Conservation (phyloP, 179 eudicot genomes). For the Camellia oleifera region DNA sequence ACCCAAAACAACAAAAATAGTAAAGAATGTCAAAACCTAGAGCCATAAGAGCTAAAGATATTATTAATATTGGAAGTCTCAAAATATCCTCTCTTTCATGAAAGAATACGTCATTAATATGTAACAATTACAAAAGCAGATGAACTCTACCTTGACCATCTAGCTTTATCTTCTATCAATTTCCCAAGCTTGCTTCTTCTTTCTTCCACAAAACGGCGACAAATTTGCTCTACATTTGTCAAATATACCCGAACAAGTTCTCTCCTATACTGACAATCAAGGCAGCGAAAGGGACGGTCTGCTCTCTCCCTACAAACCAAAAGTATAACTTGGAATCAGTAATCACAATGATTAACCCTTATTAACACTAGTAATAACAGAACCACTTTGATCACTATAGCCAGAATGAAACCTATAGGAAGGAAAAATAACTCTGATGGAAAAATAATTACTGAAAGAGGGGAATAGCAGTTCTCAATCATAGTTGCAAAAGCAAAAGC, state of each 20-base stretch:
- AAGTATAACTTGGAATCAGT: conserved; percentile 7
- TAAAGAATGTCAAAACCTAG: not conserved
- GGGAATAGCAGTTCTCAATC: not conserved
- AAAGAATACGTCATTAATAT: not conserved
- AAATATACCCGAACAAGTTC: conserved; percentile 87
- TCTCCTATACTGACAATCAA: conserved; percentile 83
- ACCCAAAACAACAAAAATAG: not conserved
- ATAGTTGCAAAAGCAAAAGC: conserved; percentile 8
- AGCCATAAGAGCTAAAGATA: not conserved
- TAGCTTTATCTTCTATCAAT: conserved; percentile 79
- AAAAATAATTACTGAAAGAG: not conserved
- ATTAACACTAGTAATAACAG: not conserved
- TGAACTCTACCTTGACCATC: conserved; percentile 82
- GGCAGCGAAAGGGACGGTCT: conserved; percentile 91
- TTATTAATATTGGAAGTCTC: not conserved
- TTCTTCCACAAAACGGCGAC: conserved; percentile 85
- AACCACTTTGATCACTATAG: not conserved
- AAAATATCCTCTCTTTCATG: not conserved
- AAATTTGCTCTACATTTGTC: conserved; percentile 86
- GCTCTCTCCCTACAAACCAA: conserved; percentile 69
- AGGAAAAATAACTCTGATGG: not conserved
- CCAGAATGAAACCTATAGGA: not conserved
- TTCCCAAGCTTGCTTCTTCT: conserved; percentile 69
- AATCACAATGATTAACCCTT: not conserved
- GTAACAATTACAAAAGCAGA: not conserved